Conservation (phyloP, 163 green algal genomes). For the Prototheca wickerhamii region DNA sequence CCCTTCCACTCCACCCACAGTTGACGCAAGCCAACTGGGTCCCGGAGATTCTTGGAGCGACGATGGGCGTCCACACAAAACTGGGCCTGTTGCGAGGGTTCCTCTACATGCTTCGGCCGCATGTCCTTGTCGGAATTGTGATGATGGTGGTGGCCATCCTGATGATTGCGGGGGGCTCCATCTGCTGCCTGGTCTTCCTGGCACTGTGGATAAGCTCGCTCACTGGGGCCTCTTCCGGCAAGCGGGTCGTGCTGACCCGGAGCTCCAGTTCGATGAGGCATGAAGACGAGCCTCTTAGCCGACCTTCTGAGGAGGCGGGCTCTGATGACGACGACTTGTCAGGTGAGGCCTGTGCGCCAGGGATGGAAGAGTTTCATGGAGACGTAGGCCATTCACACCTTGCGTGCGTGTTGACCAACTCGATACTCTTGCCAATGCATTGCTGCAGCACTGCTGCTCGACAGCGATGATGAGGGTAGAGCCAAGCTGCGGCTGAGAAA, state of each 20-base stretch:
- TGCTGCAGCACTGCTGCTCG: no score
- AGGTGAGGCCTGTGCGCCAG: not conserved
- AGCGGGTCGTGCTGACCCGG: not conserved
- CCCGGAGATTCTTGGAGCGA: slow-evolving; percentile 16
- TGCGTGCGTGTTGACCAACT: no score
- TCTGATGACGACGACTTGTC: not conserved
- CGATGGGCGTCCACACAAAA: slow-evolving; percentile 9
- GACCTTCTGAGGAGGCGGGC: not conserved
- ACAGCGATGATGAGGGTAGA: not conserved
- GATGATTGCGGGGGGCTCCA: slow-evolving; percentile 8
- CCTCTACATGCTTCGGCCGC: slow-evolving; percentile 21
- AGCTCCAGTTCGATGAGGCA: no score
- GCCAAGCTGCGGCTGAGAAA: not conserved
- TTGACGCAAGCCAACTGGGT: slow-evolving; percentile 3
- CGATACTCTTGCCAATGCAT: no score
- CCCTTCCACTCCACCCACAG: no score
- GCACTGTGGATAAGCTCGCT: slow-evolving; percentile 1
- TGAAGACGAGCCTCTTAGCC: not conserved
- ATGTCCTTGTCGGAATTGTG: slow-evolving; percentile 6
- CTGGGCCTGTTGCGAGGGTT: slow-evolving; percentile 10
- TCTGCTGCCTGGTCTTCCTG: slow-evolving; percentile 5
- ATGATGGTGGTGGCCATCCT: not conserved
- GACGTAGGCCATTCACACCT: no score
- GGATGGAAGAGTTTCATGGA: no score
- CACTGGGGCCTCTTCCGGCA: not conserved